Evolutionary conservation across 768 basidiomycete species (phyloP), one percentile per base, ranked within the genome.

Genomic region (Leccinum rimulosum): DNA sequence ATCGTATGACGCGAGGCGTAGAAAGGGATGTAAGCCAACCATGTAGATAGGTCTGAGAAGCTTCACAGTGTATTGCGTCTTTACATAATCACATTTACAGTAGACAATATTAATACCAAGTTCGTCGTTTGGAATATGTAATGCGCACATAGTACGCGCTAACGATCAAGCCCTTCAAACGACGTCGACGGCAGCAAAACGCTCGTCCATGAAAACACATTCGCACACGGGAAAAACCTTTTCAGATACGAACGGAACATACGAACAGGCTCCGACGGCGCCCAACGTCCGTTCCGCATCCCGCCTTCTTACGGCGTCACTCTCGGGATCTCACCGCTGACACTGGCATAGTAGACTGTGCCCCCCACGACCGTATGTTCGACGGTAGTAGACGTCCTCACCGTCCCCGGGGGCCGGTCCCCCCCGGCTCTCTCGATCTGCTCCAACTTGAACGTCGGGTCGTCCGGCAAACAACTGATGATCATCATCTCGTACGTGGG

Each of bases 31-130:
- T 17, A 45, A 45, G 40, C 10, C 33, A 33, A 33, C 89, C 88
- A 92, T 92, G 68, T 92, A 82, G 48, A 93, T 77, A 0, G 91
- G 92, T 56, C 89, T 76, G 43, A 77, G 72, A 66, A 93, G 86
- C 30, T 69, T 82, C 19, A 25, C 25, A 25, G 25, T 72, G 68
- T n/a, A n/a, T n/a, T 6, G 88, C 91, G 65, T 91, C 85, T 62
- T 79, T n/a, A n/a, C n/a, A n/a, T 85, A 55, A 89, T 75, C 28
- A 95, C 92, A 61, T 94, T 94, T 48, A 90, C 86, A 55, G 93
- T 91, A n/a, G n/a, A 50, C 28, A 48, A 40, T 47, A n/a, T n/a
- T n/a, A 22, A 22, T 22, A 22, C 38, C 15, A 19, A 51, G 19
- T 33, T 25, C 3, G n/a, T 28, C 10, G 31, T 38, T 17, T n/a